These are phyloP conservation scores for Ogataea glucozyma DNA, from an alignment of 805 yeast species.

Conservation along the genomic window DNA sequence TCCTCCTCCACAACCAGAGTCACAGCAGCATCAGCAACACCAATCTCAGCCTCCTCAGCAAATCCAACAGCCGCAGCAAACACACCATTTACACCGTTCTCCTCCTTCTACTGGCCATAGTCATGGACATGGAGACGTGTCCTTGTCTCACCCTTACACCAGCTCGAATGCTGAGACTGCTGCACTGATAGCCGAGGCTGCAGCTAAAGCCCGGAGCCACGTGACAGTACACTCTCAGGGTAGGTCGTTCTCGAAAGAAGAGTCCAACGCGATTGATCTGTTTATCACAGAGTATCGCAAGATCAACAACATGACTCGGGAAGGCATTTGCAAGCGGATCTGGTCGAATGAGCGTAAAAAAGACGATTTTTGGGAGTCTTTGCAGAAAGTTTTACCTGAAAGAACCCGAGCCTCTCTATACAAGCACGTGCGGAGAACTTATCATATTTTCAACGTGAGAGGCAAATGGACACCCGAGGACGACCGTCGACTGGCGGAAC, in stretches of 20 bases:
- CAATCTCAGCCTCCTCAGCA: conserved; percentile 1
- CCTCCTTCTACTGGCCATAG: background rate
- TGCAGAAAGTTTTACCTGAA: conserved; percentile 77
- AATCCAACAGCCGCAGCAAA: background rate
- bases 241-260: conserved; percentile 58
- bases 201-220: conserved; percentile 41
- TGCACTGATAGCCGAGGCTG: conserved; percentile 44
- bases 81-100: background rate
- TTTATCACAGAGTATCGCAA: conserved; percentile 70
- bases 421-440: conserved; percentile 88
- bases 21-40: conserved; percentile 6
- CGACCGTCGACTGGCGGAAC: conserved; percentile 62
- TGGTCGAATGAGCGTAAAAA: conserved; percentile 86
- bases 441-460: conserved; percentile 82
- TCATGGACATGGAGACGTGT: conserved; percentile 8
- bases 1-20: conserved; percentile 13
- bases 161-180: conserved; percentile 37
- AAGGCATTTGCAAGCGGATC: conserved; percentile 76
- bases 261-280: conserved; percentile 67
- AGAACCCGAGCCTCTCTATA: conserved; percentile 88
- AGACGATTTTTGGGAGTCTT: conserved; percentile 86
- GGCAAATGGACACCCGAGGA: conserved; percentile 91
- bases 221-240: conserved; percentile 29
- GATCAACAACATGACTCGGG: conserved; percentile 60
- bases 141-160: conserved; percentile 11